Conservation (phyloP, 2,329 filamentous ascomycete species). For the Rutstroemia sp. region DNA sequence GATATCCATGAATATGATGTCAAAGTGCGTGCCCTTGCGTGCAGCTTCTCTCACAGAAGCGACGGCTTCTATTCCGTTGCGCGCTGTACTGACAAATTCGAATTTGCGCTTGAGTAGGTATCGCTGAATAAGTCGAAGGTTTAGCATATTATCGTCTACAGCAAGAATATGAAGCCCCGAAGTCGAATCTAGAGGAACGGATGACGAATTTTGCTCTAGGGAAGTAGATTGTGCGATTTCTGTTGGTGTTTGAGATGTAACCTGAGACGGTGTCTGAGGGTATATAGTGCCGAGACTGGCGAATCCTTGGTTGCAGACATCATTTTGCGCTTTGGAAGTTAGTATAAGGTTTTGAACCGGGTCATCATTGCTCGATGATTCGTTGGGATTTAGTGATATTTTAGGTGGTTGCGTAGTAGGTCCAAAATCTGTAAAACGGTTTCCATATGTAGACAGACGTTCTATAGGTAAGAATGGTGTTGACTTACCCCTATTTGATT, state of each 20-base stretch:
- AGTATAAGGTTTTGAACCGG: too few relatives aligned
- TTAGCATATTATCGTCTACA: constrained; percentile 34
- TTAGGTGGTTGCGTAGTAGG: too few relatives aligned
- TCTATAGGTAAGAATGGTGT: too few relatives aligned
- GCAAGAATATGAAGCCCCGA: constrained; percentile 18
- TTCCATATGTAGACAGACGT: too few relatives aligned
- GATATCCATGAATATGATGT: constrained; percentile 43
- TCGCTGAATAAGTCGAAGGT: constrained; percentile 29
- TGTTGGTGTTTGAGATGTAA: background rate
- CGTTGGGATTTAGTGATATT: too few relatives aligned
- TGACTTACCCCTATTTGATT: too few relatives aligned
- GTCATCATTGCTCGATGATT: too few relatives aligned
- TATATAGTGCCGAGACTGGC: too few relatives aligned
- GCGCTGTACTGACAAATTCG: constrained; percentile 30
- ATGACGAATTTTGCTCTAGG: background rate
- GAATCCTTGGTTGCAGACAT: too few relatives aligned
- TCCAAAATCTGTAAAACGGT: too few relatives aligned
- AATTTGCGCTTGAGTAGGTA: constrained; percentile 25
- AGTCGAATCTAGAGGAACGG: background rate
- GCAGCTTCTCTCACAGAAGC: constrained; percentile 22
- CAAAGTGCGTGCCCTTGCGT: constrained; percentile 17
- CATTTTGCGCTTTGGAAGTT: too few relatives aligned
- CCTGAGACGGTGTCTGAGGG: too few relatives aligned
- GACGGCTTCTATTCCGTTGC: constrained; percentile 38
- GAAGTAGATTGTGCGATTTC: constrained; percentile 11